phyloP scores from a whole-genome alignment of 2,329 filamentous ascomycete genomes.

The Phaeosphaeriaceae sp. region DNA sequence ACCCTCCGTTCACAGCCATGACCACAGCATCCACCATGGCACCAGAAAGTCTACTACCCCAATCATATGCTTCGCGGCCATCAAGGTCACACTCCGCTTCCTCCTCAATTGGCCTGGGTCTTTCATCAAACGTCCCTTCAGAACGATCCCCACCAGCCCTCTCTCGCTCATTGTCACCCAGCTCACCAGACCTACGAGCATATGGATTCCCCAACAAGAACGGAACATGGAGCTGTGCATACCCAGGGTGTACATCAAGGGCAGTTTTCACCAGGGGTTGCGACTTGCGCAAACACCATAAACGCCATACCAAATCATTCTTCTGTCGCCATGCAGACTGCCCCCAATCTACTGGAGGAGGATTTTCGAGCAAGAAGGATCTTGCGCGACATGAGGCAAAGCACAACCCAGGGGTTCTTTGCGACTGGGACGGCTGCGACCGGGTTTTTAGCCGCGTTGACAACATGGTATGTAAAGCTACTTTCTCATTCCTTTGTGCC shows the following conservation, averaged over 20 bases:
- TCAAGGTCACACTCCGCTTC: conserved; percentile 47
- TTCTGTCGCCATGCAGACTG: conserved; percentile 68
- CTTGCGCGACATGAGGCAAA: conserved; percentile 68
- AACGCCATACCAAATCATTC: conserved; percentile 67
- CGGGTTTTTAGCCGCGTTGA: conserved; percentile 68
- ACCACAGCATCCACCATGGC: conserved; percentile 30
- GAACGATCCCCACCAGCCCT: conserved; percentile 42
- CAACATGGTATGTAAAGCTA: conserved; percentile 61
- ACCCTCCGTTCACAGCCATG: conserved; percentile 41
- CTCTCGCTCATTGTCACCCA: conserved; percentile 50
- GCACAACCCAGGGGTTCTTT: conserved; percentile 67
- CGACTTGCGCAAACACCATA: conserved; percentile 70
- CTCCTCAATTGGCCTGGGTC: conserved; percentile 35
- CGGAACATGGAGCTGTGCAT: conserved; percentile 66
- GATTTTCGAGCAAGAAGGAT: conserved; percentile 71
- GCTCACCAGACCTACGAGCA: conserved; percentile 48
- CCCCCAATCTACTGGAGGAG: conserved; percentile 63
- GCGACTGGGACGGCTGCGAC: conserved; percentile 66
- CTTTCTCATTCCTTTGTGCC: neutral
- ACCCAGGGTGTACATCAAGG: conserved; percentile 66
- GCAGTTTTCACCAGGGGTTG: conserved; percentile 67
- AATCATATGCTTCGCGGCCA: conserved; percentile 31
- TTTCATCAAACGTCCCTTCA: conserved; percentile 32
- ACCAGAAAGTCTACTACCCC: conserved; percentile 34
- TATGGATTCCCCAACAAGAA: conserved; percentile 56